These are phyloP conservation scores for Mycena sanguinolenta DNA, from an alignment of 768 basidiomycete genomes.

Conservation along the genomic window DNA sequence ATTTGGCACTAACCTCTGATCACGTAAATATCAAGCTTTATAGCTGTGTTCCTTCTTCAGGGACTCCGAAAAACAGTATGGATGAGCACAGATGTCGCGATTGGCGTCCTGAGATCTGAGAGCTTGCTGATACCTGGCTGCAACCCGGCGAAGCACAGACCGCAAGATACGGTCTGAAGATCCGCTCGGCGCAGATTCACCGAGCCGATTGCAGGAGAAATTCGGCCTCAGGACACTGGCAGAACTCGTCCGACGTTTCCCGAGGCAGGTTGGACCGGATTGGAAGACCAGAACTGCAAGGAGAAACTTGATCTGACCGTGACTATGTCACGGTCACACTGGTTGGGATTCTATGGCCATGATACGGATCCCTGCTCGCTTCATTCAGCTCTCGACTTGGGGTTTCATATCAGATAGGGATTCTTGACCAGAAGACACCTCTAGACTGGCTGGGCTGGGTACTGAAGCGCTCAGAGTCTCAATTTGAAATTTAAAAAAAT, in stretches of 20 bases:
- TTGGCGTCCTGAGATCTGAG: neutral
- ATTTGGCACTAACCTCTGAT: neutral
- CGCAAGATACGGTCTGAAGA: neutral
- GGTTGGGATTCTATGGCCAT: constrained; percentile 1
- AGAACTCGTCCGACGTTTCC: constrained; percentile 2
- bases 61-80: constrained; percentile 1
- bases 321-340: constrained; percentile 4
- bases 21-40: constrained; percentile 16
- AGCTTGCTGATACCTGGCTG: too few relatives aligned
- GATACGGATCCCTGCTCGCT: constrained; percentile 3
- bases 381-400: neutral
- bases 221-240: constrained; percentile 3
- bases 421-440: constrained; percentile 7
- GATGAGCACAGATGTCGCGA: constrained; percentile 5
- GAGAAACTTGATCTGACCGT: too few relatives aligned
- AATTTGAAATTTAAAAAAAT: neutral
- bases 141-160: neutral
- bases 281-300: neutral
- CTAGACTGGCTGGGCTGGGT: too few relatives aligned
- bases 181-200: constrained; percentile 6
- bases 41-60: constrained; percentile 10
- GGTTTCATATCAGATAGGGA: neutral
- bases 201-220: neutral
- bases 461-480: neutral
- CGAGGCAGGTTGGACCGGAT: neutral